phyloP scores from a whole-genome alignment of 169 alveolate species.

The Blepharisma undulans region DNA sequence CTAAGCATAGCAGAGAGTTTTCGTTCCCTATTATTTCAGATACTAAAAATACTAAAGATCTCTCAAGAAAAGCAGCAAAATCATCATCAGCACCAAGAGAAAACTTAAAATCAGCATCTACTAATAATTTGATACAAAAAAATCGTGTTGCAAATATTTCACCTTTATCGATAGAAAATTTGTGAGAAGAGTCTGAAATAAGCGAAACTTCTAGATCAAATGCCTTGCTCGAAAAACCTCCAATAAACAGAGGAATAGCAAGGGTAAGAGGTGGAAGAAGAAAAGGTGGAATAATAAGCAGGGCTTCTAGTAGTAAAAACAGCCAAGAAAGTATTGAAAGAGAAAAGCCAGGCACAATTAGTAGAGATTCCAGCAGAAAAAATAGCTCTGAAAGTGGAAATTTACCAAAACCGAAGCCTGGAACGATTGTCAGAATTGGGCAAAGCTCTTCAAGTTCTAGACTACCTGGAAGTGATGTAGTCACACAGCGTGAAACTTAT shows the following conservation, averaged over 20 bases:
- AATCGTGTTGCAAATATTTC: background rate
- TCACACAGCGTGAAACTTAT: background rate
- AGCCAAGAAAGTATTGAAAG: background rate
- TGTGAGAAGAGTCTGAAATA: background rate
- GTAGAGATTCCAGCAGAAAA: background rate
- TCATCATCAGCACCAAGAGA: background rate
- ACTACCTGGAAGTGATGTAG: background rate
- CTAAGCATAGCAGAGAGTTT: background rate
- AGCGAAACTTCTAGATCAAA: background rate
- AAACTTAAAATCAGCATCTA: background rate
- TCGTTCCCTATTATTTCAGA: background rate
- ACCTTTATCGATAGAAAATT: background rate
- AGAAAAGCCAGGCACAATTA: background rate
- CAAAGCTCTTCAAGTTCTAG: background rate
- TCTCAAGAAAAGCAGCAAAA: background rate
- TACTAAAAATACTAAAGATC: background rate
- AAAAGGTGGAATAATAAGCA: background rate
- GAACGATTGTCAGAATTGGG: background rate
- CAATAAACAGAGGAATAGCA: background rate
- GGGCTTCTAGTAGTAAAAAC: background rate
- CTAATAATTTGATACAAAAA: background rate
- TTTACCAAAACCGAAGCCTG: background rate
- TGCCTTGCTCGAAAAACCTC: background rate
- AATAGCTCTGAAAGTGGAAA: background rate
- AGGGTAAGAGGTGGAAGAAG: background rate